These are phyloP conservation scores for Penicillium fimorum DNA, from an alignment of 495 filamentous ascomycete species.

Conservation along the genomic window DNA sequence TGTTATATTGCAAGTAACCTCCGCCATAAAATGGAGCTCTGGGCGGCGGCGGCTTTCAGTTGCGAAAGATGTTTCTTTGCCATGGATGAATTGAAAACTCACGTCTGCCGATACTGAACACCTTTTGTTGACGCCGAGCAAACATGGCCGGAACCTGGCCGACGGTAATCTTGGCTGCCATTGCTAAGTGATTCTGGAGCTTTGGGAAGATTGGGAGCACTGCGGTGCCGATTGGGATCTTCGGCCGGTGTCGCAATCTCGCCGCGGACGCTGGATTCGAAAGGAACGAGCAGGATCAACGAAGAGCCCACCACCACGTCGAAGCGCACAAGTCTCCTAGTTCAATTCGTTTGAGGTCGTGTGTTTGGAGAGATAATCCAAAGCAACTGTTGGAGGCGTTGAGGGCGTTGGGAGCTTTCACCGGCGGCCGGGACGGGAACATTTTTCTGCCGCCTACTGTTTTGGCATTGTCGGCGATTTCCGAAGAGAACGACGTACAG, in stretches of 20 bases:
- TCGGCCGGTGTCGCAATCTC: conserved; percentile 22
- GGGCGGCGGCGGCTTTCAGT: conserved; percentile 8
- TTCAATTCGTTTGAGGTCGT: conserved; percentile 12
- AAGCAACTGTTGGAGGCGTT: conserved; percentile 31
- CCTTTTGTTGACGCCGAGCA: conserved; percentile 38
- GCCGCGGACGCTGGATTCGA: conserved; percentile 25
- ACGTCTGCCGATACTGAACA: conserved; percentile 38
- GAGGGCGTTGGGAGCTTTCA: conserved; percentile 46
- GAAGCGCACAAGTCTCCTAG: conserved; percentile 18
- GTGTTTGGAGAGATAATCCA: conserved; percentile 12
- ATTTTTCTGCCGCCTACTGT: conserved; percentile 46
- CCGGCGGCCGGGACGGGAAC: conserved; percentile 47
- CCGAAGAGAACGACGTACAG: conserved; percentile 27
- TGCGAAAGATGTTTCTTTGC: background rate
- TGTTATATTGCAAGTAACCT: background rate
- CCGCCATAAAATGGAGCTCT: conserved; percentile 7
- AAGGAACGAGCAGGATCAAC: conserved; percentile 26
- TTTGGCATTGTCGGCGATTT: conserved; percentile 25
- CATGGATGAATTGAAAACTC: conserved; percentile 26
- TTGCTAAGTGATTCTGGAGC: conserved; percentile 22
- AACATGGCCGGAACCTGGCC: conserved; percentile 41
- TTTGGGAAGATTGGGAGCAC: conserved; percentile 8
- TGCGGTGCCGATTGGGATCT: conserved; percentile 20
- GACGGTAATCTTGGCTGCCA: conserved; percentile 39
- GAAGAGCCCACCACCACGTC: conserved; percentile 35